These are phyloP conservation scores for Aspergillus hiratsukae DNA, from an alignment of 2,329 filamentous ascomycete genomes.

Conservation along the genomic window DNA sequence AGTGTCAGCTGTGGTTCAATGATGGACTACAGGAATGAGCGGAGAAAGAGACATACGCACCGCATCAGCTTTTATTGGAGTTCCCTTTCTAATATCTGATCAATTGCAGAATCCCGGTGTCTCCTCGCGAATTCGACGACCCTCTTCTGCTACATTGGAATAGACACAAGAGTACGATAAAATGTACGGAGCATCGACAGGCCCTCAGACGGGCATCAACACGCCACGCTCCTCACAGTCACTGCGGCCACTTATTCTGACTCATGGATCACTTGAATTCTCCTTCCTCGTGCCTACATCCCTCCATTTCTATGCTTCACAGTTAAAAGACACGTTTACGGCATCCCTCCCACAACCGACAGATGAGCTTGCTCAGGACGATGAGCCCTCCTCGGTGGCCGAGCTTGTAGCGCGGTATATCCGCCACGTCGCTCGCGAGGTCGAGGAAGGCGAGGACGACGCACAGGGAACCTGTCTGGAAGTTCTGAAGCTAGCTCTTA, in stretches of 20 bases:
- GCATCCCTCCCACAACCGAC: slow-evolving; percentile 83
- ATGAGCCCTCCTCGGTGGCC: slow-evolving; percentile 92
- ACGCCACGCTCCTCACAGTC: slow-evolving; percentile 93
- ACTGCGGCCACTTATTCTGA: slow-evolving; percentile 82
- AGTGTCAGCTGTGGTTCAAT: background rate
- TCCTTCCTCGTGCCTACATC: slow-evolving; percentile 93
- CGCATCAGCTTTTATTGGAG: background rate
- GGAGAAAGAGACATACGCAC: background rate
- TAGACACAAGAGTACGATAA: slow-evolving; percentile 32
- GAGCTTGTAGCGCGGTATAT: slow-evolving; percentile 94
- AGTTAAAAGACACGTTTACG: slow-evolving; percentile 87
- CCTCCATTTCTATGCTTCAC: slow-evolving; percentile 91
- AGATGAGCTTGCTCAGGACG: slow-evolving; percentile 95
- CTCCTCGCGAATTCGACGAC: background rate
- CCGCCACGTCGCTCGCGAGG: slow-evolving; percentile 80
- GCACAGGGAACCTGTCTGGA: slow-evolving; percentile 84
- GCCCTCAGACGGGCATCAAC: slow-evolving; percentile 91
- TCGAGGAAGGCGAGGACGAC: slow-evolving; percentile 89
- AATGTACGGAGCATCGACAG: slow-evolving; percentile 81
- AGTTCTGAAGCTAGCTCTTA: slow-evolving; percentile 84
- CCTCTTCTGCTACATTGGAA: slow-evolving; percentile 5
- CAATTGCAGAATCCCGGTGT: slow-evolving; percentile 1
- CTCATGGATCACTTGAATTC: slow-evolving; percentile 92
- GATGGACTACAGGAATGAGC: background rate
- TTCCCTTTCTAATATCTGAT: background rate